Base-by-base conservation (phyloP, 768 basidiomycete species). In the Tricholoma flavovirens region DNA sequence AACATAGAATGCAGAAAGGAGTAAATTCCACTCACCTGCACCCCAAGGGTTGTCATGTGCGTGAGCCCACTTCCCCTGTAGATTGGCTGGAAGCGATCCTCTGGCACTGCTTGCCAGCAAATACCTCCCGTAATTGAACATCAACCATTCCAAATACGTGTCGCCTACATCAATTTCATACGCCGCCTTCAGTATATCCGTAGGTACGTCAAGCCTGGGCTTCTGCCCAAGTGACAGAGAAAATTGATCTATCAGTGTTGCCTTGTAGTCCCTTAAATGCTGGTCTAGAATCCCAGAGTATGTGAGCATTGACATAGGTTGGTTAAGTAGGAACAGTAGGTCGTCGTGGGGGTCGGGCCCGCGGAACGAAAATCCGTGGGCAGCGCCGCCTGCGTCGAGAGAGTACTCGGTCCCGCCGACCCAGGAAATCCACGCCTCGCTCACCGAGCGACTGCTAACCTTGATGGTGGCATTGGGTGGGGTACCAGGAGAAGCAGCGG, bases 81-180 rank as follows among this genome's bases (percentile, higher is more conserved):
- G 61, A 66, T 90, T 90, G 7, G 86, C 80, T 0, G 88, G 88
- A 19, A 90, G 72, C 2, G 60, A 59, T 1, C 88, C 85, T 59
- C 86, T 73, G 8, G 83, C 79, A 60, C 85, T 86, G 57, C 79
- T 77, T 24, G 75, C 72, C 19, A 89, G 73, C 63, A 90, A 63
- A 60, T 90, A 89, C 50, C 88, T 73, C 19, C 86, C 88, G 61
- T 77, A 84, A 64, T 89, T 88, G 69, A 90, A 89, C 58, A 83
- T 56, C 35, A 90, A 49, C 86, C 86, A 88, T 66, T 90, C 88
- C 22, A 90, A 60, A 63, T 89, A 89, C 30, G 77, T 62, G 58
- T 88, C 80, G 5, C 84, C 86, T 6, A 69, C 66, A 24, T 82
- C 78, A 11, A 76, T 73, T 52, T 73, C 62, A 63, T 90, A 90